phyloP scores from a whole-genome alignment of 345 rosid genomes.

The Brassica juncea region DNA sequence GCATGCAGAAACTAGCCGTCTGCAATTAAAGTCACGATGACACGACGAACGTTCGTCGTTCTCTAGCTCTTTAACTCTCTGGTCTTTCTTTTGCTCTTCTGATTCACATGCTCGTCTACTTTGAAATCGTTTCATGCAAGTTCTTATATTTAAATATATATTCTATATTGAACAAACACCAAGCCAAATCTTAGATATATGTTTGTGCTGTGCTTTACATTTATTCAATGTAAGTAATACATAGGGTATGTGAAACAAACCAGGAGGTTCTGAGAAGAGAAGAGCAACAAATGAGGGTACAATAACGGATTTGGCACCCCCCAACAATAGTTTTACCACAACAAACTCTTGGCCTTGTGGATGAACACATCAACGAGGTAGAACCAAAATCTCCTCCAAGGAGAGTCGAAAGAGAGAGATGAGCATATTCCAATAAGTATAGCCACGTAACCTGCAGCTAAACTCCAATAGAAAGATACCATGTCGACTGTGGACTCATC shows the following conservation, averaged over 20 bases:
- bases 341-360: neutral
- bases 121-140: no score
- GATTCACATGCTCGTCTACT: no score
- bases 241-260: neutral
- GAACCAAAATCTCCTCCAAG: neutral
- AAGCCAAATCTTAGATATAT: neutral
- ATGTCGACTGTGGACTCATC: neutral
- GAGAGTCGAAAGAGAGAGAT: neutral
- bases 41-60: no score
- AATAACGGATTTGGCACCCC: neutral
- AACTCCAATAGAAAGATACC: neutral
- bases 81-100: no score
- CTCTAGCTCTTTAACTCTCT: neutral
- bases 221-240: neutral
- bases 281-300: neutral
- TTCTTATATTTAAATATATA: no score
- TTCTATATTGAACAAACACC: no score
- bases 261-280: neutral
- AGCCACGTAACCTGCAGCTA: neutral
- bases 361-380: neutral
- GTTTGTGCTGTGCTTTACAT: neutral
- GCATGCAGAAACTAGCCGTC: conserved; percentile 47
- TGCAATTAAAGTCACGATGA: conserved; percentile 47
- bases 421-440: neutral
- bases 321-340: neutral